Base-by-base conservation (phyloP, 345 rosid species). In the Citrus australasica region DNA sequence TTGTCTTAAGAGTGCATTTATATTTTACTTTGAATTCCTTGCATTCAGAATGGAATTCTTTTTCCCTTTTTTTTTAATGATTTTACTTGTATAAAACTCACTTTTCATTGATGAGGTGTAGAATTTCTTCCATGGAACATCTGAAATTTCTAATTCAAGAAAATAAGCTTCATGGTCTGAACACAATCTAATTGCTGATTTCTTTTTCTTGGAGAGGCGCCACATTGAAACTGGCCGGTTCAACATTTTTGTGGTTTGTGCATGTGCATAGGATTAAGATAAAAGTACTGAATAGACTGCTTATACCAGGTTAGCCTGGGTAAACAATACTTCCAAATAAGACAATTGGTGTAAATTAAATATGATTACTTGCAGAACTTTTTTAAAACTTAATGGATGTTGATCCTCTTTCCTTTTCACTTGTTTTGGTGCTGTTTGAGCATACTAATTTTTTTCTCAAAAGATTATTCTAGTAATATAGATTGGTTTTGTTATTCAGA, bases 401-500 rank as follows among this genome's bases (percentile, higher is more conserved):
- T 4, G 63, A 55, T 56, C 38, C 17, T 66, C 13, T 64, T 55
- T 19, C 21, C 42, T 17, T 5, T 33, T n/a, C 6, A 22, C 61
- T 76, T 38, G 53, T 10, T 35, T 68, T 37, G 67, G 24, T 27
- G 38, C 37, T 37, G 38, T 76, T 67, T 56, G 53, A 17, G 24
- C 27, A 2, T 33, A 53, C 42, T 16, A 30, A 46, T 13, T 46
- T 46, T 42, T 38, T 37, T 35, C 37, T 35, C 37, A 35, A 35
- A 35, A 35, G 37, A 35, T 35, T 35, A 35, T 6, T 22, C n/a
- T 38, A 69, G 2, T 73, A 16, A 59, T 64, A 11, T 3, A 51
- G 56, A 51, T 51, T 14, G 56, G 6, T 28, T 48, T 69, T 58
- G 13, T 69, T 25, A 6, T 80, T 81, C 90, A 96, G 99, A 90